These are phyloP conservation scores for Geotrichum carabidarum DNA, from an alignment of 1,139 yeast species.

Conservation along the genomic window DNA sequence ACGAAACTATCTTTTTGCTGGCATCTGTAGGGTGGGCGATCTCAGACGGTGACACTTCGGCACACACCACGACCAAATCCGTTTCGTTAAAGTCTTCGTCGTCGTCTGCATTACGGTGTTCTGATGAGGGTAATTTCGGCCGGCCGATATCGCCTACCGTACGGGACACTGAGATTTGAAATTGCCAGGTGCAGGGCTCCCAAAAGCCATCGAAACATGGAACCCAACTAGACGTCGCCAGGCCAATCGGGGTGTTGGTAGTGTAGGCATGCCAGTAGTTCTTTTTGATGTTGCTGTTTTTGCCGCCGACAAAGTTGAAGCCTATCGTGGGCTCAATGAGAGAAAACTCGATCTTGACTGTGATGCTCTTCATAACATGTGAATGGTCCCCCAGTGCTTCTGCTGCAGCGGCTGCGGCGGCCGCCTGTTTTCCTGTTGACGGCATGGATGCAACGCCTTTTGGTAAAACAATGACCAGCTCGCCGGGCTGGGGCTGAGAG, in stretches of 20 bases:
- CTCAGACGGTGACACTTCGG: conserved; percentile 58
- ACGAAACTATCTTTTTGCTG: conserved; percentile 68
- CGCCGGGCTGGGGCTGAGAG: conserved; percentile 51
- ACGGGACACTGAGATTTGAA: conserved; percentile 76
- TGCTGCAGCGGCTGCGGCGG: conserved; percentile 29
- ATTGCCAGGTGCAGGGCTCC: conserved; percentile 90
- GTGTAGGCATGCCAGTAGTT: conserved; percentile 83
- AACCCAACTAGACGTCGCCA: conserved; percentile 90
- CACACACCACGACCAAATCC: conserved; percentile 69
- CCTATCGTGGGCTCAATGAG: conserved; percentile 70
- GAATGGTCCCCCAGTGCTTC: conserved; percentile 20
- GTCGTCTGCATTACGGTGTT: conserved; percentile 34
- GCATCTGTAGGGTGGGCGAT: conserved; percentile 50
- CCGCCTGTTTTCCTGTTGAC: conserved; percentile 26
- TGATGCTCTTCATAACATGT: conserved; percentile 47
- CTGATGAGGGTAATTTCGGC: conserved; percentile 9
- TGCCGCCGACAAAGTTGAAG: conserved; percentile 61
- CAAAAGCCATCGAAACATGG: conserved; percentile 90
- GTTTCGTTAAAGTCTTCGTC: conserved; percentile 46
- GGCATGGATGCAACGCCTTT: conserved; percentile 47
- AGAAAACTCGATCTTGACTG: conserved; percentile 63
- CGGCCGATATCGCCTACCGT: conserved; percentile 66
- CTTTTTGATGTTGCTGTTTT: conserved; percentile 35
- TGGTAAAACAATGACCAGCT: conserved; percentile 66
- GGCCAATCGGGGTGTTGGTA: conserved; percentile 66